These are phyloP conservation scores for Penicillium glabrum DNA, from an alignment of 2,329 filamentous ascomycete species.

Conservation along the genomic window DNA sequence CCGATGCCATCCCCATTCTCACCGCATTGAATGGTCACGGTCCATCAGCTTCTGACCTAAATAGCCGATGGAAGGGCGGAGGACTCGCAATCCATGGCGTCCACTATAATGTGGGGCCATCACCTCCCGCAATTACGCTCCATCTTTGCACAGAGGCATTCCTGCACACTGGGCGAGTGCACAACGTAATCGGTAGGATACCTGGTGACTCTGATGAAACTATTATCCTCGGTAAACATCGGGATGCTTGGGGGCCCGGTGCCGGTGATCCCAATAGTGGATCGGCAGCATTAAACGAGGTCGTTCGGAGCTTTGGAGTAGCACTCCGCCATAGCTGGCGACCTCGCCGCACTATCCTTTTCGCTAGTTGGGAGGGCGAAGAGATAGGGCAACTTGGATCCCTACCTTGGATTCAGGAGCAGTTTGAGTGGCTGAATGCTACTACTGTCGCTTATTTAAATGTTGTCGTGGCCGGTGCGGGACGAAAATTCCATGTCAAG, in stretches of 20 bases:
- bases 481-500: constrained; percentile 3
- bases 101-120: constrained; percentile 15
- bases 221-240: constrained; percentile 54
- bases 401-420: background rate
- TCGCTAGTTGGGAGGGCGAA: constrained; percentile 1
- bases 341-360: constrained; percentile 30
- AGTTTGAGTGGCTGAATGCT: background rate
- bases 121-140: constrained; percentile 15
- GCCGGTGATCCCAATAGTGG: constrained; percentile 55
- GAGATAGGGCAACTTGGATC: background rate
- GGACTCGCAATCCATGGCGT: constrained; percentile 6
- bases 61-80: constrained; percentile 10
- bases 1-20: constrained; percentile 1
- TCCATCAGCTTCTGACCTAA: background rate
- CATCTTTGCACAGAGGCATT: constrained; percentile 20
- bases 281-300: constrained; percentile 49
- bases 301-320: constrained; percentile 50
- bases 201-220: constrained; percentile 36
- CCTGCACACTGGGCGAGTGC: constrained; percentile 15
- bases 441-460: background rate
- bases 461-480: constrained; percentile 2
- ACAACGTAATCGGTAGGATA: constrained; percentile 24
- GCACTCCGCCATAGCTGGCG: constrained; percentile 52
- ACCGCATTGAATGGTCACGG: background rate
- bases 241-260: constrained; percentile 55